A percentile compares a stretch with the other conserved stretches of the same genome.
Conservation (phyloP, 2,329 filamentous ascomycete species). For the Periconia sp. region DNA sequence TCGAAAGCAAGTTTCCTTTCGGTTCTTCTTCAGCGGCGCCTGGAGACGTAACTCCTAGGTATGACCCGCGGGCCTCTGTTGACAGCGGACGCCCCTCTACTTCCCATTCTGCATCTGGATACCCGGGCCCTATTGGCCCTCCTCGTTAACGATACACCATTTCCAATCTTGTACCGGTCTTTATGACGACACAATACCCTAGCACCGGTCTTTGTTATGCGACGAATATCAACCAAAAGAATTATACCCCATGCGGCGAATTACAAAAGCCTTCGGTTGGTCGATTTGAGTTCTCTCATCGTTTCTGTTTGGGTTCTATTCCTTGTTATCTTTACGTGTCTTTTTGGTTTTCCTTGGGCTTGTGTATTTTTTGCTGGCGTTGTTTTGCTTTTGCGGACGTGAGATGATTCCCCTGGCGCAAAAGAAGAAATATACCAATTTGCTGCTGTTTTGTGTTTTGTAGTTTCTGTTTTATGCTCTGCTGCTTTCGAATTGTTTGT, state of each 20-base stretch:
- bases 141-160: slow-evolving; percentile 67
- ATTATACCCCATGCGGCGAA: slow-evolving; percentile 45
- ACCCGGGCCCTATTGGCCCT: slow-evolving; percentile 88
- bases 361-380: slow-evolving; percentile 23
- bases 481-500: slow-evolving; percentile 6
- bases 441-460: slow-evolving; percentile 34
- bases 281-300: slow-evolving; percentile 26
- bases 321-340: slow-evolving; percentile 9
- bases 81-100: slow-evolving; percentile 91
- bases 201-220: slow-evolving; percentile 26
- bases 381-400: slow-evolving; percentile 16
- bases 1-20: slow-evolving; percentile 66
- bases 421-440: slow-evolving; percentile 47
- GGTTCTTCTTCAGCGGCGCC: slow-evolving; percentile 55
- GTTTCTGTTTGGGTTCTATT: slow-evolving; percentile 14
- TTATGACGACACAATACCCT: slow-evolving; percentile 42
- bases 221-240: slow-evolving; percentile 40
- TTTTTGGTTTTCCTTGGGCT: slow-evolving; percentile 17
- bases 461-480: slow-evolving; percentile 8
- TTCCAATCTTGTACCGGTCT: slow-evolving; percentile 36
- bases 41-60: slow-evolving; percentile 81
- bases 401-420: slow-evolving; percentile 44
- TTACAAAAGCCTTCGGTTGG: slow-evolving; percentile 37
- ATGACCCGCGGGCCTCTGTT: slow-evolving; percentile 80
- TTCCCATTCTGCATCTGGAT: slow-evolving; percentile 97